Percentiles rank a stretch among this genome's conserved stretches.
Conservation (phyloP, 306 rosid genomes). For the Sicyos edulis region DNA sequence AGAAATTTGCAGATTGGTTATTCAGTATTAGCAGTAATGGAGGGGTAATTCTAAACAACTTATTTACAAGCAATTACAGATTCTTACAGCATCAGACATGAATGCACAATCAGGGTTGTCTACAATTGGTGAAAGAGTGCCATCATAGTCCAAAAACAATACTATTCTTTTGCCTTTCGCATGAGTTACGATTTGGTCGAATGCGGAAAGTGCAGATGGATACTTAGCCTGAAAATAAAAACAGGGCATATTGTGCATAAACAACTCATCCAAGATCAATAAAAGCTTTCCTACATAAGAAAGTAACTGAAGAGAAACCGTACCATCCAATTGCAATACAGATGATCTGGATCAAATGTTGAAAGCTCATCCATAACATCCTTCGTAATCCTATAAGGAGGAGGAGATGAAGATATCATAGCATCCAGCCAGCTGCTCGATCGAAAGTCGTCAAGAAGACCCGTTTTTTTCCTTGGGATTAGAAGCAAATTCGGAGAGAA, state of each 20-base stretch:
- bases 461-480: constrained; percentile 79
- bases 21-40: not conserved
- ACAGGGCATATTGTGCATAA: constrained; percentile 25
- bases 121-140: constrained; percentile 96
- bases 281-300: not conserved
- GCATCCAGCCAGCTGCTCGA: constrained; percentile 77
- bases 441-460: constrained; percentile 74
- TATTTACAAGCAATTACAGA: not conserved
- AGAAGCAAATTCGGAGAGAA: constrained; percentile 43
- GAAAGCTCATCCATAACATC: constrained; percentile 45
- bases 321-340: constrained; percentile 85
- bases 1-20: constrained; percentile 25
- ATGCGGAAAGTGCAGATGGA: constrained; percentile 78
- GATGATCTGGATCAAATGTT: constrained; percentile 44
- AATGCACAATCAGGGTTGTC: constrained; percentile 91
- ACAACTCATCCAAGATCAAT: constrained; percentile 14
- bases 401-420: constrained; percentile 97
- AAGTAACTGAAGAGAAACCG: constrained; percentile 17
- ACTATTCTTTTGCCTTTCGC: constrained; percentile 90
- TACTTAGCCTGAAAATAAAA: constrained; percentile 54
- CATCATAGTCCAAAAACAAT: constrained; percentile 90
- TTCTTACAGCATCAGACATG: constrained; percentile 81
- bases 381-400: constrained; percentile 54
- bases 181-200: constrained; percentile 58
- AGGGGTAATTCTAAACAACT: not conserved